phyloP scores from a whole-genome alignment of 345 rosid genomes.

The Acer negundo region DNA sequence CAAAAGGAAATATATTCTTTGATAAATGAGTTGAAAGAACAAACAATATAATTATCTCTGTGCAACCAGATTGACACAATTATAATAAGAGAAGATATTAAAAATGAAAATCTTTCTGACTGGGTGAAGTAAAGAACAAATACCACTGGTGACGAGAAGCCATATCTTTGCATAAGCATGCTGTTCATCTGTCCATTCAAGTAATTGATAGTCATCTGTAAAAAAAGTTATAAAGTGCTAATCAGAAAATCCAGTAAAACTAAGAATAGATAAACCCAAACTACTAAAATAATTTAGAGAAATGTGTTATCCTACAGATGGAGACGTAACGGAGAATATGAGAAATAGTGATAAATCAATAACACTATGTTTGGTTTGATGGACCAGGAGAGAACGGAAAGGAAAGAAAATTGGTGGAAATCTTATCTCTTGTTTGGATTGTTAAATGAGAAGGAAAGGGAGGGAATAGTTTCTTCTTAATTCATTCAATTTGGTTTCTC shows the following conservation, averaged over 20 bases:
- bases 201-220: constrained; percentile 86
- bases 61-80: constrained; percentile 8
- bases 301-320: neutral
- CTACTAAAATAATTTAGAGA: neutral
- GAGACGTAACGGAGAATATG: neutral
- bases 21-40: neutral
- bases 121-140: constrained; percentile 19
- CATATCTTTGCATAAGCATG: constrained; percentile 84
- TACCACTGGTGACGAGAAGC: constrained; percentile 91
- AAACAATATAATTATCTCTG: neutral
- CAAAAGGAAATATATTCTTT: neutral
- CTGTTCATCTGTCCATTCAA: constrained; percentile 62
- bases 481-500: too few relatives aligned
- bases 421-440: too few relatives aligned
- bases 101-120: neutral
- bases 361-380: too few relatives aligned
- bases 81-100: neutral
- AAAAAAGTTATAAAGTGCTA: constrained; percentile 10
- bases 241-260: neutral
- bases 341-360: too few relatives aligned
- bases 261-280: neutral
- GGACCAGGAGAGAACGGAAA: too few relatives aligned
- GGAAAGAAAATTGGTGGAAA: too few relatives aligned
- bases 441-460: too few relatives aligned
- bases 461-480: too few relatives aligned